Evolutionary conservation across 2,329 filamentous ascomycete species (phyloP).

Genomic region (Ceratocystis eucalypticola): DNA sequence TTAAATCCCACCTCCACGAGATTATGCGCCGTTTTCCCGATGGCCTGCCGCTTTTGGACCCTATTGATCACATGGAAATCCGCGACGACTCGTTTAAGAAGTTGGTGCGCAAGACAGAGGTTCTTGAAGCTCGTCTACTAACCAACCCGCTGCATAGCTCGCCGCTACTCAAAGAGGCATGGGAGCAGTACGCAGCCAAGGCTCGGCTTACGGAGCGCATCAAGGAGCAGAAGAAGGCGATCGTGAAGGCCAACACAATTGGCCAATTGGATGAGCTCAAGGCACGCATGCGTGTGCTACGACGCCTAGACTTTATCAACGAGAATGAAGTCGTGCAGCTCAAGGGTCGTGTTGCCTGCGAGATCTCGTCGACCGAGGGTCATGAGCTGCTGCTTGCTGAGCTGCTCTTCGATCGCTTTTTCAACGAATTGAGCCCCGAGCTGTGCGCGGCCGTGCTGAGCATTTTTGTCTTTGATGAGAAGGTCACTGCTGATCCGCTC

Average conservation of each 20-base stretch:
- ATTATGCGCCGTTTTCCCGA: slow-evolving; percentile 82
- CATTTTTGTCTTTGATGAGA: slow-evolving; percentile 96
- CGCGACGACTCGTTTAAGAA: slow-evolving; percentile 87
- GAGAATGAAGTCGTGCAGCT: slow-evolving; percentile 90
- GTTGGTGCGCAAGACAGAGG: slow-evolving; percentile 87
- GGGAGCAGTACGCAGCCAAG: slow-evolving; percentile 76
- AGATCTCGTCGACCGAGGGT: slow-evolving; percentile 81
- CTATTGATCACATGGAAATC: slow-evolving; percentile 93
- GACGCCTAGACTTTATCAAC: slow-evolving; percentile 89
- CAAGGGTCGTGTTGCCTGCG: slow-evolving; percentile 92
- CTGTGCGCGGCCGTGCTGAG: slow-evolving; percentile 75
- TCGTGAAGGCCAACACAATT: slow-evolving; percentile 70
- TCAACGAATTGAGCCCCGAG: slow-evolving; percentile 87
- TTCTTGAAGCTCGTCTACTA: slow-evolving; percentile 78
- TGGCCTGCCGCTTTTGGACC: slow-evolving; percentile 76
- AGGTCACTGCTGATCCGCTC: slow-evolving; percentile 62
- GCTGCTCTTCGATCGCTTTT: slow-evolving; percentile 91
- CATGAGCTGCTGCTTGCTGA: slow-evolving; percentile 90
- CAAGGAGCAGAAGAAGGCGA: slow-evolving; percentile 78
- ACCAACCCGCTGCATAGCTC: slow-evolving; percentile 87
- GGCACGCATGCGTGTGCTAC: slow-evolving; percentile 84
- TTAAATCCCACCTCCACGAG: slow-evolving; percentile 60
- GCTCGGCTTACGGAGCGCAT: slow-evolving; percentile 62
- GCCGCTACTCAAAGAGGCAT: slow-evolving; percentile 67
- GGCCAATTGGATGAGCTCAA: slow-evolving; percentile 94